Evolutionary conservation across 805 yeast species (phyloP), one percentile per base, ranked within the genome.

Genomic region (Saccharomycopsis oosterbeekiorum): DNA sequence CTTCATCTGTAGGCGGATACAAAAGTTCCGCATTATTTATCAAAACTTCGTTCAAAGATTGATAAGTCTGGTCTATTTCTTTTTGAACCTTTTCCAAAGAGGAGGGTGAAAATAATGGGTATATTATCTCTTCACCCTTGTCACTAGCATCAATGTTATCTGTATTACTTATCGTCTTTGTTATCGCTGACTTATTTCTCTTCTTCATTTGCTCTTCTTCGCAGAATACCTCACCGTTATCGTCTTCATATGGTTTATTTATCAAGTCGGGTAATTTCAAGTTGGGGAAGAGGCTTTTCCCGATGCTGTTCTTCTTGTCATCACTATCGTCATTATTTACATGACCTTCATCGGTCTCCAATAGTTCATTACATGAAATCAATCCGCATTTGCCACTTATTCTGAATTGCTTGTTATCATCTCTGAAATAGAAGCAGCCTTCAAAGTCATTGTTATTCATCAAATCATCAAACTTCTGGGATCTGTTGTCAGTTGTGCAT

Each of bases 361-460:
- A 56, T 10, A 24, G 26, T 10, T 24, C 34, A 9, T 4, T 11
- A 24, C 10, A 24, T 2, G 75, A 71, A 11, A 84, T 70, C 12
- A 76, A 68, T 64, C 83, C 78, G 14, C 88, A 88, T 34, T 75
- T 71, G 12, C 96, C 96, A 61, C 84, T 78, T 64, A 89, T 76
- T 66, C 96, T 76, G 70, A 84, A 87, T 72, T 89, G 96, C 68
- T 81, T 85, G 70, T 80, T 79, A 26, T 80, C 70, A 24, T 75
- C 76, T 9, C 77, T 80, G 69, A 89, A 86, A 75, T 88, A 86
- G 69, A 87, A 88, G 62, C 89, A 86, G 1, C 89, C 88, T 73
- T 89, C 96, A 70, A 83, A 85, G 60, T 76, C 75, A 59, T 85
- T 81, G 66, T 84, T 79, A 14, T 70, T 67, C 21, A 76, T 64